Conservation (phyloP, 257 asterid genomes). For the Nicotiana benthamiana region DNA sequence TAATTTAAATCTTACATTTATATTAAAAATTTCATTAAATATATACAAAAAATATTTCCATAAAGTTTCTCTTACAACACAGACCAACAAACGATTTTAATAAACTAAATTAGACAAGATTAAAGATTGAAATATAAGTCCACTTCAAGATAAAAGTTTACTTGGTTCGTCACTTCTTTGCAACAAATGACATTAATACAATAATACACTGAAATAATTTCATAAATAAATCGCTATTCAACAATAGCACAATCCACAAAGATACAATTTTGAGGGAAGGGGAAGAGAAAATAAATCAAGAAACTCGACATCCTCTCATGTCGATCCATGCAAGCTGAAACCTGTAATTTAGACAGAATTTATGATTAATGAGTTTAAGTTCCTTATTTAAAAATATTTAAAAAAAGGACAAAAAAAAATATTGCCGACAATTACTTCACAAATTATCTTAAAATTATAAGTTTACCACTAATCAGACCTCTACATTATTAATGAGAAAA, state of each 20-base stretch:
- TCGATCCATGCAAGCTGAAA: constrained; percentile 15
- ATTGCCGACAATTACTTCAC: not conserved
- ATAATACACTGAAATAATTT: constrained; percentile 8
- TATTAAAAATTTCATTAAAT: too few species aligned
- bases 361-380: not conserved
- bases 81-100: not conserved
- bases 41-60: not conserved
- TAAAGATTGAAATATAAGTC: too few species aligned
- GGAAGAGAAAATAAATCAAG: not conserved
- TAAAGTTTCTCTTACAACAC: not conserved
- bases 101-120: not conserved
- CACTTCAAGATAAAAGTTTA: too few species aligned
- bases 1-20: too few species aligned
- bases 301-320: constrained; percentile 40
- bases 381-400: too few species aligned
- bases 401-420: too few species aligned
- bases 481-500: too few species aligned
- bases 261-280: not conserved
- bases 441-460: not conserved
- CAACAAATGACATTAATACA: not conserved
- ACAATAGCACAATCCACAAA: constrained; percentile 4
- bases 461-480: too few species aligned
- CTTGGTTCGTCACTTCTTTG: not conserved
- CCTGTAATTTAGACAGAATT: constrained; percentile 22
- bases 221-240: constrained; percentile 16